Evolutionary conservation across 345 rosid genomes (phyloP).

Genomic region (Arabis alpina): DNA sequence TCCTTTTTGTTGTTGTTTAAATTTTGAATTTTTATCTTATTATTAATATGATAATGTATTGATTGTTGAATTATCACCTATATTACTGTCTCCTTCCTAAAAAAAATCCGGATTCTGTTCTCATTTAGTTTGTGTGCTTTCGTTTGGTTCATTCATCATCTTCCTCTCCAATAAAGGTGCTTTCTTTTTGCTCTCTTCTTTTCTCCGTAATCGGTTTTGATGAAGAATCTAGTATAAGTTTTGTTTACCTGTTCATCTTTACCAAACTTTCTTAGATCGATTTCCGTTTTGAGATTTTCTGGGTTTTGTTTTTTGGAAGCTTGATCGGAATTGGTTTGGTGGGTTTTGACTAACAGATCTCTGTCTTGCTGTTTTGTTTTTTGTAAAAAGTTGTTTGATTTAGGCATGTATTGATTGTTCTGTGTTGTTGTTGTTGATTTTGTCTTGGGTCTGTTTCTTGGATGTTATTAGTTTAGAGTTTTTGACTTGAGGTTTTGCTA

Average conservation of each 20-base stretch:
- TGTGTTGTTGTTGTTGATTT: neutral
- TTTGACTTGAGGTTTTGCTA: neutral
- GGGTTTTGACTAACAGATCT: conserved; percentile 31
- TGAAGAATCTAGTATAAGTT: conserved; percentile 13
- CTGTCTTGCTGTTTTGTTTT: neutral
- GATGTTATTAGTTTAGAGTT: neutral
- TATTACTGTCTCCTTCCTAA: conserved; percentile 26
- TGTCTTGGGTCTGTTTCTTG: neutral
- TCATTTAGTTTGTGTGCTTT: conserved; percentile 34
- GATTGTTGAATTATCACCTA: neutral
- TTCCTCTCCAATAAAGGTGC: conserved; percentile 12
- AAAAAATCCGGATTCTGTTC: conserved; percentile 39
- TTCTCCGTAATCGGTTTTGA: conserved; percentile 35
- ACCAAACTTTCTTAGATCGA: conserved; percentile 38
- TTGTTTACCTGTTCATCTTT: neutral
- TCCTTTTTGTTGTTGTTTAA: neutral
- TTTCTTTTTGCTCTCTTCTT: conserved; percentile 26
- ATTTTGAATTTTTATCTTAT: too few species aligned
- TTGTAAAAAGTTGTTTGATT: conserved; percentile 4
- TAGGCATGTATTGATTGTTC: too few species aligned
- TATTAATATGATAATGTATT: too few species aligned
- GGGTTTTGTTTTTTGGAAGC: neutral
- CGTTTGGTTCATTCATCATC: conserved; percentile 37
- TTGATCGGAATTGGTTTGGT: conserved; percentile 25
- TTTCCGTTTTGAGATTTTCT: neutral